Evolutionary conservation across 345 rosid species (phyloP).

Genomic region (Mangifera indica): DNA sequence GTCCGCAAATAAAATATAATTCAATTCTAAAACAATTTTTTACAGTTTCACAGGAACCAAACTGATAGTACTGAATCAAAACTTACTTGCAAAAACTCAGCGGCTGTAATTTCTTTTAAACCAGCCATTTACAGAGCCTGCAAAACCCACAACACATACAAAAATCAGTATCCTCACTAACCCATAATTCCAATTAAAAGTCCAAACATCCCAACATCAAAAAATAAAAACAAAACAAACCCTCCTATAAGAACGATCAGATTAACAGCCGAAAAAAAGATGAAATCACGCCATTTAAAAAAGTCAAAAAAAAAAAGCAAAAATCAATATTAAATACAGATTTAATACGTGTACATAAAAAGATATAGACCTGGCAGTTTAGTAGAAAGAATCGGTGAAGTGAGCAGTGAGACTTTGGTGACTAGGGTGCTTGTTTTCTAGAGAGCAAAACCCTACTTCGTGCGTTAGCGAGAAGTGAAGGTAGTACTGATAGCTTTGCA

Average conservation of each 20-base stretch:
- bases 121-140: conserved; percentile 35
- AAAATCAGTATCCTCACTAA: background rate
- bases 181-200: background rate
- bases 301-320: background rate
- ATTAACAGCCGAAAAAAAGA: background rate
- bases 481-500: no score
- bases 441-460: conserved; percentile 5
- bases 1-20: background rate
- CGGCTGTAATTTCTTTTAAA: conserved; percentile 31
- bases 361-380: background rate
- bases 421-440: background rate
- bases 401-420: background rate
- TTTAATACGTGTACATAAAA: background rate
- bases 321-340: background rate
- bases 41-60: background rate
- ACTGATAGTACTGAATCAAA: background rate
- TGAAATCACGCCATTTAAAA: background rate
- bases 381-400: background rate
- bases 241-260: background rate
- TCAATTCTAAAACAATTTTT: background rate
- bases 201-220: no score
- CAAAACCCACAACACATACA: background rate
- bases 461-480: no score
- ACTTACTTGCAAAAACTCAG: conserved; percentile 41
- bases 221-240: background rate